Evolutionary conservation across 2,329 filamentous ascomycete species (phyloP).

Genomic region (Cordyceps farinosa): DNA sequence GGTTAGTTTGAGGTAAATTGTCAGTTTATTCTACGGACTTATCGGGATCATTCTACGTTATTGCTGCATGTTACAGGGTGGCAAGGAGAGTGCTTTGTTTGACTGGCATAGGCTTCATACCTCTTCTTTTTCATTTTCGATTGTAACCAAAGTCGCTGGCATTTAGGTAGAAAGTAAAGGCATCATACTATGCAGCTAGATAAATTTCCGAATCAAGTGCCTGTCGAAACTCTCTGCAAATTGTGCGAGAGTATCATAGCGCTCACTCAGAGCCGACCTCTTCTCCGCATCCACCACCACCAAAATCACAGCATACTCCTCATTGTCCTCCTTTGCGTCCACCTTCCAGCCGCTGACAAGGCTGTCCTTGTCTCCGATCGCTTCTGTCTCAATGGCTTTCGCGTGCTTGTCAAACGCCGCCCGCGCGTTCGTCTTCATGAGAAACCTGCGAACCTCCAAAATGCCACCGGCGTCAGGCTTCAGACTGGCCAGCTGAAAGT

Average conservation of each 20-base stretch:
- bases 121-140: no score
- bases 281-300: neutral
- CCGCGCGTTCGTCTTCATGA: neutral
- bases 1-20: no score
- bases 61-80: neutral
- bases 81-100: neutral
- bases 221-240: neutral
- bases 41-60: no score
- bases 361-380: neutral
- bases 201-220: neutral
- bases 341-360: neutral
- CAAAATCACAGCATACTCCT: neutral
- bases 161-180: neutral
- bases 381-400: no score
- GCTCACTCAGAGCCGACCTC: neutral
- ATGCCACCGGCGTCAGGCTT: neutral
- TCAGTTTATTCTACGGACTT: no score
- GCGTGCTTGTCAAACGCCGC: neutral
- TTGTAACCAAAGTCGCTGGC: no score
- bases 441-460: neutral
- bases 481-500: neutral
- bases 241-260: neutral
- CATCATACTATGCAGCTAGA: neutral
- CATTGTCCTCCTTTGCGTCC: neutral
- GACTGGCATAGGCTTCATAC: no score